phyloP scores from a whole-genome alignment of 768 basidiomycete species.

The Suillus weaverae region DNA sequence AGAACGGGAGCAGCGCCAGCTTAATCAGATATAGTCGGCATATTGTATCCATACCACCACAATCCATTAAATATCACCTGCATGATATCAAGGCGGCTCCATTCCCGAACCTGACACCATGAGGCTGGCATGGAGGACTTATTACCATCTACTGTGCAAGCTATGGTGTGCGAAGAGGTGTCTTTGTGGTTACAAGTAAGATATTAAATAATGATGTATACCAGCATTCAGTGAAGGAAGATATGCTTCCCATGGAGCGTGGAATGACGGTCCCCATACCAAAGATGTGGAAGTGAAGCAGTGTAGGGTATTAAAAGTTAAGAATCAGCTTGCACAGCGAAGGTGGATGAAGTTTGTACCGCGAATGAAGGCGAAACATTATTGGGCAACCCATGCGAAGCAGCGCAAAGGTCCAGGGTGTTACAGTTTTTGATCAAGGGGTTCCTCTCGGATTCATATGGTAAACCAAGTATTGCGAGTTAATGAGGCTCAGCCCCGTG shows the following conservation, averaged over 20 bases:
- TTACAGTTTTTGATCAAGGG: constrained; percentile 11
- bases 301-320: constrained; percentile 4
- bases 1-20: constrained; percentile 39
- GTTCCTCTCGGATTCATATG: constrained; percentile 14
- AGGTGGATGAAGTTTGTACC: constrained; percentile 20
- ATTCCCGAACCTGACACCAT: neutral
- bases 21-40: neutral
- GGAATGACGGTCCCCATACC: neutral
- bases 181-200: constrained; percentile 3
- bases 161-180: neutral
- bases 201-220: constrained; percentile 2
- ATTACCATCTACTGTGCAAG: neutral
- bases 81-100: neutral
- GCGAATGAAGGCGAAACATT: constrained; percentile 14
- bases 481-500: constrained; percentile 11
- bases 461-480: constrained; percentile 17
- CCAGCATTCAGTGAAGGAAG: neutral
- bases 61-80: neutral
- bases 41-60: neutral
- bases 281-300: neutral
- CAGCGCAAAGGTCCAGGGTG: constrained; percentile 4
- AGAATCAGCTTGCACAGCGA: neutral
- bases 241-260: neutral
- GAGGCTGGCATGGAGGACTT: neutral
- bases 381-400: constrained; percentile 8